These are phyloP conservation scores for Metschnikowia anglica DNA, from an alignment of 805 yeast genomes.

Conservation along the genomic window DNA sequence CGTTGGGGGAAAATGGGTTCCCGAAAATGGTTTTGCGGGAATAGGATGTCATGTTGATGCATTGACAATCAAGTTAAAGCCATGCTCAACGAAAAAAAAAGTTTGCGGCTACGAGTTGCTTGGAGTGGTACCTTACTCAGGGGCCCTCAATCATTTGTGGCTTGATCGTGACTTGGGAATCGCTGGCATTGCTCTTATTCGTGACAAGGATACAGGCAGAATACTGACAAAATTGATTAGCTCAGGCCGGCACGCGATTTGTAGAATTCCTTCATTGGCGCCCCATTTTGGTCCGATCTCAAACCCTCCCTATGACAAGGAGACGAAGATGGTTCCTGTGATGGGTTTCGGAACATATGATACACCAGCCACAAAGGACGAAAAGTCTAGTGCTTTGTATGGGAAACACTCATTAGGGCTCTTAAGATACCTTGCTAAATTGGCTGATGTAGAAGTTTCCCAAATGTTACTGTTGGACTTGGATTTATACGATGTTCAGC, in stretches of 20 bases:
- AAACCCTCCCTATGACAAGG: slow-evolving; percentile 32
- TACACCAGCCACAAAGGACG: slow-evolving; percentile 28
- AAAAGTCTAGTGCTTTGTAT: slow-evolving; percentile 27
- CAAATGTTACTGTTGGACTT: slow-evolving; percentile 35
- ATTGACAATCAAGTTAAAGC: slow-evolving; percentile 36
- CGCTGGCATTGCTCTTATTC: slow-evolving; percentile 37
- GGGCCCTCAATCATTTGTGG: slow-evolving; percentile 36
- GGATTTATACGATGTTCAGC: slow-evolving; percentile 38
- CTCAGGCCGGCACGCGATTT: slow-evolving; percentile 38
- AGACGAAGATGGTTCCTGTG: slow-evolving; percentile 42
- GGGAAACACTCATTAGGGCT: slow-evolving; percentile 33
- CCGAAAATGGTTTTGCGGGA: slow-evolving; percentile 27
- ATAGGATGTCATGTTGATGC: slow-evolving; percentile 41
- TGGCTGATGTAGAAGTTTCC: slow-evolving; percentile 23
- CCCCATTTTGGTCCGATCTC: slow-evolving; percentile 36
- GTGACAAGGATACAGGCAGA: slow-evolving; percentile 22
- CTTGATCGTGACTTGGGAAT: slow-evolving; percentile 44
- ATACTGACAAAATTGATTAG: slow-evolving; percentile 28
- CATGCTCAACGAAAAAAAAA: slow-evolving; percentile 22
- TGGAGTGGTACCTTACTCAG: slow-evolving; percentile 44
- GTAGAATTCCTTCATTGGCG: slow-evolving; percentile 41
- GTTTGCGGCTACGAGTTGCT: slow-evolving; percentile 36
- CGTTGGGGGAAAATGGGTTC: slow-evolving; percentile 39
- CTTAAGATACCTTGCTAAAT: slow-evolving; percentile 32
- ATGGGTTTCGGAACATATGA: slow-evolving; percentile 26